Evolutionary conservation across 768 basidiomycete species (phyloP).

Genomic region (Gautieria morchelliformis): DNA sequence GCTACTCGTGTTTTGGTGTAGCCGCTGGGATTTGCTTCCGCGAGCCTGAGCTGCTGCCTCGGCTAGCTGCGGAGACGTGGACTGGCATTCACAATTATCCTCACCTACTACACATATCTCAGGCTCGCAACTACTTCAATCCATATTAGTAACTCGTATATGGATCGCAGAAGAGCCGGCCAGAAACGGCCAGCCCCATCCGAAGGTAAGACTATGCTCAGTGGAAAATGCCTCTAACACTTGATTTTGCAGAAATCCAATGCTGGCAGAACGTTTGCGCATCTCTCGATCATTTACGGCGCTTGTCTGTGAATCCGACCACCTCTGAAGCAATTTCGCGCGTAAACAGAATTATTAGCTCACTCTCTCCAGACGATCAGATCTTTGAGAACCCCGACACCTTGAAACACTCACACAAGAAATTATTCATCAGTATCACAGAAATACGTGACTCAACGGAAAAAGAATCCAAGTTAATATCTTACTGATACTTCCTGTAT

Average conservation of each 20-base stretch:
- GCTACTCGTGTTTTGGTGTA: background rate
- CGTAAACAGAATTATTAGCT: slow-evolving; percentile 61
- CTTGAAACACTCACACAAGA: slow-evolving; percentile 54
- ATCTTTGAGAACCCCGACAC: slow-evolving; percentile 55
- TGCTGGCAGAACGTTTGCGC: slow-evolving; percentile 64
- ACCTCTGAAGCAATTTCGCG: slow-evolving; percentile 55
- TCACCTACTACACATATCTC: background rate
- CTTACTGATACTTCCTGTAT: slow-evolving; percentile 1
- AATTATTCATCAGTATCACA: slow-evolving; percentile 48
- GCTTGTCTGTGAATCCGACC: slow-evolving; percentile 39
- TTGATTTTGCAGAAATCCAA: slow-evolving; percentile 47
- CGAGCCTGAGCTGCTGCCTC: background rate
- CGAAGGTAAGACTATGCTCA: slow-evolving; percentile 47
- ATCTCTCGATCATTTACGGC: slow-evolving; percentile 46
- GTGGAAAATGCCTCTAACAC: background rate
- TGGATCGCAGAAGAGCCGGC: slow-evolving; percentile 60
- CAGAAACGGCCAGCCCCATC: slow-evolving; percentile 58
- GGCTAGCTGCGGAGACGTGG: background rate
- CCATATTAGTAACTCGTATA: slow-evolving; percentile 16
- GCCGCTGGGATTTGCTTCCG: background rate
- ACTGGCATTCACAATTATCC: background rate
- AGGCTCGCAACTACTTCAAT: background rate
- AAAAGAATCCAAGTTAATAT: slow-evolving; percentile 52
- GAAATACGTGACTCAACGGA: slow-evolving; percentile 53
- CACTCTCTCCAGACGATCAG: slow-evolving; percentile 62